Conservation (phyloP, 805 yeast genomes). For the Saccharomycopsis sp. region DNA sequence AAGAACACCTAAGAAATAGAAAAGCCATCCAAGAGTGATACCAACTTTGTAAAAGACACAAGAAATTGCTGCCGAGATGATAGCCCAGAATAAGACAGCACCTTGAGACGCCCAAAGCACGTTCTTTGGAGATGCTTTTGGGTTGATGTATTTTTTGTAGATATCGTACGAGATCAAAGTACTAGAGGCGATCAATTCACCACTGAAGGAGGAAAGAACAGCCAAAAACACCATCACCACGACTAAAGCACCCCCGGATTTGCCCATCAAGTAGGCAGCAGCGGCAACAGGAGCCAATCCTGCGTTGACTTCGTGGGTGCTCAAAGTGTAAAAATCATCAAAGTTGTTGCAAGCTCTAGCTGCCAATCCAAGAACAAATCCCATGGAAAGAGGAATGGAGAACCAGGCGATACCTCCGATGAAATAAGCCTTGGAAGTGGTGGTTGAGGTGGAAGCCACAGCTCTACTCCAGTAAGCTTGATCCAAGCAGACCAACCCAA, state of each 20-base stretch:
- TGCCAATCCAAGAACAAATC: slow-evolving; percentile 33
- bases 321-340: slow-evolving; percentile 33
- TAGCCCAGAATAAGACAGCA: slow-evolving; percentile 35
- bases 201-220: slow-evolving; percentile 36
- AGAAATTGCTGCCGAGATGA: slow-evolving; percentile 35
- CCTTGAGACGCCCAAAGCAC: slow-evolving; percentile 38
- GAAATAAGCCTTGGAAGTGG: slow-evolving; percentile 34
- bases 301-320: slow-evolving; percentile 29
- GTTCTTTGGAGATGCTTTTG: slow-evolving; percentile 36
- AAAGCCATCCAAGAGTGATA: slow-evolving; percentile 33
- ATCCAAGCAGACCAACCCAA: slow-evolving; percentile 32
- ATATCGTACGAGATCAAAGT: slow-evolving; percentile 41
- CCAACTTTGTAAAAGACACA: slow-evolving; percentile 33
- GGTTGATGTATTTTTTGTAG: slow-evolving; percentile 38
- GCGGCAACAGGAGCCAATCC: slow-evolving; percentile 40
- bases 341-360: slow-evolving; percentile 32
- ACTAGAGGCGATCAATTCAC: slow-evolving; percentile 36
- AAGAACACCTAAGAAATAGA: slow-evolving; percentile 36
- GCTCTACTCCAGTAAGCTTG: slow-evolving; percentile 39
- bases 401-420: slow-evolving; percentile 36
- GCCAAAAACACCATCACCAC: slow-evolving; percentile 37
- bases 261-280: slow-evolving; percentile 37
- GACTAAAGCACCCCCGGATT: slow-evolving; percentile 36
- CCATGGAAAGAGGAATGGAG: slow-evolving; percentile 35
- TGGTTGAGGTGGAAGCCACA: slow-evolving; percentile 33